Conservation (phyloP, 2,329 filamentous ascomycete genomes). For the Cercospora citrullina region DNA sequence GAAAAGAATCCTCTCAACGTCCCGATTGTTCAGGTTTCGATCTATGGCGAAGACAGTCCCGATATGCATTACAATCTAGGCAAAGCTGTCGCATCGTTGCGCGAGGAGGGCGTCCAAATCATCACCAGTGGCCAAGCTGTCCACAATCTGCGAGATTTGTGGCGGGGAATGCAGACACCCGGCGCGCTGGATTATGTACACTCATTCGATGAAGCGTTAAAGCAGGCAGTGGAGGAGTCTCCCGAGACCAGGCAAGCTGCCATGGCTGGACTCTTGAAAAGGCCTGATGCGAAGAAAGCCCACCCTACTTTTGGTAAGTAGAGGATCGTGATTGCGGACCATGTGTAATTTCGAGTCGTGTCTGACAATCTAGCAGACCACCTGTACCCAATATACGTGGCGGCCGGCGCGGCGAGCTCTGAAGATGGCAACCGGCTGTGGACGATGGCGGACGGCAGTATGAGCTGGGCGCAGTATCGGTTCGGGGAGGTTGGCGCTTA, state of each 20-base stretch:
- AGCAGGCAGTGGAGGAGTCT: slow-evolving; percentile 37
- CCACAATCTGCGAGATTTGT: slow-evolving; percentile 42
- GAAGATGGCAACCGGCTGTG: slow-evolving; percentile 38
- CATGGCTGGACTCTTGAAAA: slow-evolving; percentile 40
- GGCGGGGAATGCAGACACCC: slow-evolving; percentile 26
- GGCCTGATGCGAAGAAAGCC: slow-evolving; percentile 58
- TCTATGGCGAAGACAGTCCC: slow-evolving; percentile 65
- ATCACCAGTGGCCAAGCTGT: slow-evolving; percentile 73
- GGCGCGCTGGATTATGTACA: slow-evolving; percentile 37
- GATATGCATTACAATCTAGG: slow-evolving; percentile 68
- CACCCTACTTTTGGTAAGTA: slow-evolving; percentile 58
- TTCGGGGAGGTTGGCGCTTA: slow-evolving; percentile 32
- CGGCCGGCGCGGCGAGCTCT: slow-evolving; percentile 38
- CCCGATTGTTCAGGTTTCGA: slow-evolving; percentile 71
- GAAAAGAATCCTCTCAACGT: slow-evolving; percentile 42
- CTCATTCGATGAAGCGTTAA: slow-evolving; percentile 40
- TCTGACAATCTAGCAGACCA: slow-evolving; percentile 8
- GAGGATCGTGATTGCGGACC: neutral
- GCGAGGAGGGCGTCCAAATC: slow-evolving; percentile 67
- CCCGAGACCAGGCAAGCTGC: slow-evolving; percentile 36
- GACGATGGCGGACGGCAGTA: slow-evolving; percentile 39
- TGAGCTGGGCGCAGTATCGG: slow-evolving; percentile 41
- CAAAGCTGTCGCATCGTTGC: slow-evolving; percentile 63
- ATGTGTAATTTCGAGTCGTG: neutral
- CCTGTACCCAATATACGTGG: slow-evolving; percentile 59